These are phyloP conservation scores for Castanea mollissima DNA, from an alignment of 306 rosid species.

Conservation along the genomic window DNA sequence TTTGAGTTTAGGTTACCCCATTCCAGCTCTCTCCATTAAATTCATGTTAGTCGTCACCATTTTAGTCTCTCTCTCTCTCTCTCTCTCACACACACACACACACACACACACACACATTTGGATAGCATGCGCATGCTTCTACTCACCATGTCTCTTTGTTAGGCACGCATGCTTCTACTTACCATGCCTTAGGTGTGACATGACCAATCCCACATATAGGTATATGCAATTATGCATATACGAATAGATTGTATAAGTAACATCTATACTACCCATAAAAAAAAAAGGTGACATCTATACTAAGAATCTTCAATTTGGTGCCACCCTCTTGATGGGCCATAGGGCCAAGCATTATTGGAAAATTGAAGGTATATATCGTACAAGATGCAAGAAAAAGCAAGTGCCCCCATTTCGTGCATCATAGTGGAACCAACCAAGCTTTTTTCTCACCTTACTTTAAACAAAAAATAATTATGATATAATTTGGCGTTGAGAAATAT, in stretches of 20 bases:
- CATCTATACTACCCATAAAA: background rate
- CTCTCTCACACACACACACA: background rate
- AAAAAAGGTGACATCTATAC: background rate
- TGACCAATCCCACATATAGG: background rate
- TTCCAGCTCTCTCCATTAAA: background rate
- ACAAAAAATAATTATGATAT: background rate
- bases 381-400: background rate
- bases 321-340: background rate
- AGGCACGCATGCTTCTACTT: background rate
- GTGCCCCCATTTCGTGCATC: background rate
- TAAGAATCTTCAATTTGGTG: slow-evolving; percentile 4
- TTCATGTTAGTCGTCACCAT: background rate
- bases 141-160: background rate
- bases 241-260: background rate
- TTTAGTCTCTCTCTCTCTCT: background rate
- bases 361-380: background rate
- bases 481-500: background rate
- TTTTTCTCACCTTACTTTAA: background rate
- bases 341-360: background rate
- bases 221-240: background rate
- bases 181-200: background rate
- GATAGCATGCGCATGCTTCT: background rate
- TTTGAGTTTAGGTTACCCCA: background rate
- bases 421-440: background rate
- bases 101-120: no score